A percentile compares a stretch with the other conserved stretches of the same genome.
Conservation (phyloP, 345 rosid genomes). For the Arabis hirsuta region DNA sequence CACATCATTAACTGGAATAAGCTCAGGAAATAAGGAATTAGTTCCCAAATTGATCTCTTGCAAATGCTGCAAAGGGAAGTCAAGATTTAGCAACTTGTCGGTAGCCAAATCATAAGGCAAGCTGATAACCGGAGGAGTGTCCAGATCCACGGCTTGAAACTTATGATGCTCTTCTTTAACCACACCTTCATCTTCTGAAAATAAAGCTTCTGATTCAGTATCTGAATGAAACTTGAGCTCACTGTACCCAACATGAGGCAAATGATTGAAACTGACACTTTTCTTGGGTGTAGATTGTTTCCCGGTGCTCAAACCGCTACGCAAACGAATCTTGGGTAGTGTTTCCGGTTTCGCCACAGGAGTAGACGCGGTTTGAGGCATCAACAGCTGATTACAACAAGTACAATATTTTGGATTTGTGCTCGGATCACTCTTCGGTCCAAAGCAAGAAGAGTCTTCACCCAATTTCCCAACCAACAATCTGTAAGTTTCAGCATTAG, state of each 20-base stretch:
- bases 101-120: conserved; percentile 46
- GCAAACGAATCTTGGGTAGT: conserved; percentile 39
- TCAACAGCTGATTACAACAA: conserved; percentile 70
- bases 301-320: conserved; percentile 33
- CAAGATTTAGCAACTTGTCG: conserved; percentile 52
- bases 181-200: conserved; percentile 42
- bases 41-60: conserved; percentile 13
- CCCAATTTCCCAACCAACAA: conserved; percentile 80
- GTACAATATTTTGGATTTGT: conserved; percentile 50
- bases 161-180: conserved; percentile 39
- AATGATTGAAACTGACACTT: conserved; percentile 43
- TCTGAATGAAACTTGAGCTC: conserved; percentile 76
- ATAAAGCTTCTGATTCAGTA: conserved; percentile 44
- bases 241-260: conserved; percentile 68
- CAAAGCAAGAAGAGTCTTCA: conserved; percentile 50
- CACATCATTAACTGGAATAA: conserved; percentile 17
- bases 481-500: conserved; percentile 82
- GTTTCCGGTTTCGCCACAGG: conserved; percentile 45
- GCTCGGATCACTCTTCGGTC: conserved; percentile 42
- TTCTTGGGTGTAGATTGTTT: conserved; percentile 41
- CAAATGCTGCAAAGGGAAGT: conserved; percentile 35
- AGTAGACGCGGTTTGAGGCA: conserved; percentile 41
- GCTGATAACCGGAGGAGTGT: conserved; percentile 46
- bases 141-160: conserved; percentile 40
- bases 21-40: conserved; percentile 5